phyloP scores from a whole-genome alignment of 1,284 basidiomycete species.

The Ganoderma sinense region DNA sequence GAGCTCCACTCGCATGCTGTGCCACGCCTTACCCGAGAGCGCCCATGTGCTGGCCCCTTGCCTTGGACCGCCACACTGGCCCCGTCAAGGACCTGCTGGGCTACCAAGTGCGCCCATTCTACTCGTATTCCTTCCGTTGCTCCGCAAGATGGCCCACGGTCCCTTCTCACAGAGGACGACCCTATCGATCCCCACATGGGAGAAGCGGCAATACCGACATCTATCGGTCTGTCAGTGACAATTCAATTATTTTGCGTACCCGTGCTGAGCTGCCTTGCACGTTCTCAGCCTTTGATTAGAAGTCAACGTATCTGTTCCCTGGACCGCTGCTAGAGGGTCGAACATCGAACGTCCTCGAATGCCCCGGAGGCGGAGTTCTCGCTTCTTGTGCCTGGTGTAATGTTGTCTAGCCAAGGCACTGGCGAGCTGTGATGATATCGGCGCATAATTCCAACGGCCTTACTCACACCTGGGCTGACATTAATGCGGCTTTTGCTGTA shows the following conservation, averaged over 20 bases:
- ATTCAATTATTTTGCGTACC: not conserved
- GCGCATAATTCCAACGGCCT: slow-evolving; percentile 1
- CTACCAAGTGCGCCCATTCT: not conserved
- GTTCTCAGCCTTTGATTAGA: not conserved
- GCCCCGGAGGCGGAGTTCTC: not conserved
- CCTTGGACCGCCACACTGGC: not conserved
- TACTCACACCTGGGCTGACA: not conserved
- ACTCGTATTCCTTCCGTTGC: not conserved
- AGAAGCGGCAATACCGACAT: not conserved
- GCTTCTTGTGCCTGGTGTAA: slow-evolving; percentile 1
- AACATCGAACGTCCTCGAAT: not conserved
- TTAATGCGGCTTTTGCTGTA: not conserved
- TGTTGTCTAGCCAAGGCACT: not conserved
- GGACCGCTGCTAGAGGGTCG: not conserved
- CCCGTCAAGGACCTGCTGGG: not conserved
- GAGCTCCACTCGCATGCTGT: not conserved
- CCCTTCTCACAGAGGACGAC: not conserved
- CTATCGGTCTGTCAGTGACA: not conserved
- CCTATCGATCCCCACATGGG: not conserved
- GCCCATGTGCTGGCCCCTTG: slow-evolving; percentile 5
- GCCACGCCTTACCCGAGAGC: not conserved
- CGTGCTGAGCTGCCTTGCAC: not conserved
- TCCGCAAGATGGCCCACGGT: not conserved
- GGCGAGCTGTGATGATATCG: not conserved
- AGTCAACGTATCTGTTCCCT: not conserved